Conservation (phyloP, 2,329 filamentous ascomycete species). For the Nannizziopsis arthrosporioides region DNA sequence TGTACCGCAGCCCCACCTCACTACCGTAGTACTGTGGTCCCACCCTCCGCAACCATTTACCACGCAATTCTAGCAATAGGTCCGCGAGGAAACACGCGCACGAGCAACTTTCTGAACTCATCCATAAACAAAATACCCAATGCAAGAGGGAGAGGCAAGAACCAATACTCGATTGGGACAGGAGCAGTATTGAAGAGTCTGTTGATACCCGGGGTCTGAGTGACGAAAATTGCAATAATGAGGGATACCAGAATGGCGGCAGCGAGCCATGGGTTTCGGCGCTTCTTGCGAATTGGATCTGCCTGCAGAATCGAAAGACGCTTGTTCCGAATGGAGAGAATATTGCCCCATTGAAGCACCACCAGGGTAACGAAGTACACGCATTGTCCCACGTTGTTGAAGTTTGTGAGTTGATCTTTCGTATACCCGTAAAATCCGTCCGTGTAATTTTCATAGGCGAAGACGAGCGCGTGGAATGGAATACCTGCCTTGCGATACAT, state of each 20-base stretch:
- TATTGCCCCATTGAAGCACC: conserved; percentile 45
- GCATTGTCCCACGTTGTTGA: conserved; percentile 41
- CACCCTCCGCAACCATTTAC: conserved; percentile 22
- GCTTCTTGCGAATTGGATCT: conserved; percentile 37
- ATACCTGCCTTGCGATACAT: conserved; percentile 40
- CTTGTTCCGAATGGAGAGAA: conserved; percentile 42
- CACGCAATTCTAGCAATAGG: conserved; percentile 40
- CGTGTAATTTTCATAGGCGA: conserved; percentile 40
- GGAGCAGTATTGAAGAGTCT: conserved; percentile 39
- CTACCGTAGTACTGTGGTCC: too few relatives aligned
- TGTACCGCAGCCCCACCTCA: too few relatives aligned
- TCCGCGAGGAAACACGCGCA: conserved; percentile 37
- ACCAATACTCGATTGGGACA: conserved; percentile 43
- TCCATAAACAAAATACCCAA: conserved; percentile 42
- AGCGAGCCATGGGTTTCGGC: conserved; percentile 42
- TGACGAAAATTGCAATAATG: conserved; percentile 44
- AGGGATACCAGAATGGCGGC: conserved; percentile 39
- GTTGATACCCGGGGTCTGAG: conserved; percentile 42
- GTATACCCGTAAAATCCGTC: conserved; percentile 43
- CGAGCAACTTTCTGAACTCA: conserved; percentile 42
- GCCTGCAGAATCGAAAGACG: conserved; percentile 43
- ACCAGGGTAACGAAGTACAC: conserved; percentile 47
- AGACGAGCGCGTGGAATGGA: conserved; percentile 38
- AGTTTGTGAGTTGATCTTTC: conserved; percentile 34
- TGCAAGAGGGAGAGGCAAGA: conserved; percentile 42